Percentiles rank a stretch among this genome's conserved stretches.
Evolutionary conservation across 768 basidiomycete genomes (phyloP).

Genomic region (Podaxis pistillaris): DNA sequence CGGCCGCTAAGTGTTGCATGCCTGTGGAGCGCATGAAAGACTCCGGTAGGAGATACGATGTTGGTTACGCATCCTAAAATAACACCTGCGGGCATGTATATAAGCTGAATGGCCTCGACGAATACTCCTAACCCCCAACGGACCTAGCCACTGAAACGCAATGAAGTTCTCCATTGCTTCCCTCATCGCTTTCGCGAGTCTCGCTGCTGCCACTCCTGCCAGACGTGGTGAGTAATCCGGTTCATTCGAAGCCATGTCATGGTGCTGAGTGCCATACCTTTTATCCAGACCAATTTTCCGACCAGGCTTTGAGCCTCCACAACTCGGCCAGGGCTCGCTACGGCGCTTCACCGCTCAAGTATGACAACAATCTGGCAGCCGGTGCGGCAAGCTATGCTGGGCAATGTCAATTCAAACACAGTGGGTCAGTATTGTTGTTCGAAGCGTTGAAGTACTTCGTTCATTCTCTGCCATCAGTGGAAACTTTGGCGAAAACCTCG

Average conservation of each 20-base stretch:
- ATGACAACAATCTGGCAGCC: constrained; percentile 9
- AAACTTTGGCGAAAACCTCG: constrained; percentile 29
- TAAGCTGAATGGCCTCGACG: neutral
- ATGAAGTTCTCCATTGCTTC: constrained; percentile 6
- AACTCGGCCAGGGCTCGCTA: constrained; percentile 4
- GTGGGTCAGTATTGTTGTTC: neutral
- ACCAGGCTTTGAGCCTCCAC: constrained; percentile 7
- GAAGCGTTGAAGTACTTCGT: neutral
- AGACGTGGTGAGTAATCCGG: neutral
- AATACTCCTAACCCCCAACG: neutral
- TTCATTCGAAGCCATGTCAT: neutral
- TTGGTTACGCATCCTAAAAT: neutral
- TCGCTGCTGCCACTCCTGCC: neutral
- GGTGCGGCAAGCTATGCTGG: constrained; percentile 7
- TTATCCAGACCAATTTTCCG: constrained; percentile 4
- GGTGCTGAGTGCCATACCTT: neutral
- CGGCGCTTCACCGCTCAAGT: neutral
- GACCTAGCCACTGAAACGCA: neutral
- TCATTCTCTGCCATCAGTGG: constrained; percentile 6
- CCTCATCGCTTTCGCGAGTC: neutral
- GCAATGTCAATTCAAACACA: constrained; percentile 3
- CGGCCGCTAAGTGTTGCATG: neutral
- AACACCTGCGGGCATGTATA: neutral
- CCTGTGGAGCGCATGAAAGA: neutral
- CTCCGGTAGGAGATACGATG: neutral